Base-by-base conservation (phyloP, 129 eudicot species). In the Tagetes erecta region DNA sequence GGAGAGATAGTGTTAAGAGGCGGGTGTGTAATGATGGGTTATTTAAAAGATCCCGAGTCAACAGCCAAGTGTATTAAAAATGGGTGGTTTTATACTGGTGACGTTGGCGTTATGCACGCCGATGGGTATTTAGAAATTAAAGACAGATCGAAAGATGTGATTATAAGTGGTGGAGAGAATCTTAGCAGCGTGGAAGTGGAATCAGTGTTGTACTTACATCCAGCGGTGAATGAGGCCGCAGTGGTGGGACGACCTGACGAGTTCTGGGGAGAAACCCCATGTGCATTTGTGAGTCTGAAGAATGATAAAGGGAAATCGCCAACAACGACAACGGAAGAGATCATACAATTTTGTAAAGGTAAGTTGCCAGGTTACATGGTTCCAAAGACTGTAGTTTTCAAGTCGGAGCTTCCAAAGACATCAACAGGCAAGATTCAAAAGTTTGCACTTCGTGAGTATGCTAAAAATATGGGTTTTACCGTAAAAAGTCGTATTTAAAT, bases 261-360 rank as follows among this genome's bases (percentile, higher is more conserved):
- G 68, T 83, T 76, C 33, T 92, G 97, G 97, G 96, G 97, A 0
- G 97, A 92, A 68, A 88, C 92, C n/a, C 96, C 96, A 51, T 92
- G 97, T 73, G 97, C 96, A 5, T 88, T 92, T 71, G 87, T 92
- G 80, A 88, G 90, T 73, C 12, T 91, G 70, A 86, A 81, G 74
- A 77, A 44, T 1, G 85, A 39, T 52, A 13, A 13, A 0, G 62
- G 51, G 40, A 53, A 52, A 50, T 59, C 67, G 11, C 31, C 7
- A 45, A 72, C 84, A 20, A 20, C 49, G 7, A 76, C 78, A 35
- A 87, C 87, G 69, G 64, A 76, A 37, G 92, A 88, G 33, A 75
- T 92, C 45, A 78, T 80, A 12, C 80, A 68, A 73, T 92, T 76
- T 76, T 92, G 97, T 73, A 78, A 78, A 56, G 78, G 51, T 1